Evolutionary conservation across 2,329 filamentous ascomycete species (phyloP).

Genomic region (Dichotomopilus funicola): DNA sequence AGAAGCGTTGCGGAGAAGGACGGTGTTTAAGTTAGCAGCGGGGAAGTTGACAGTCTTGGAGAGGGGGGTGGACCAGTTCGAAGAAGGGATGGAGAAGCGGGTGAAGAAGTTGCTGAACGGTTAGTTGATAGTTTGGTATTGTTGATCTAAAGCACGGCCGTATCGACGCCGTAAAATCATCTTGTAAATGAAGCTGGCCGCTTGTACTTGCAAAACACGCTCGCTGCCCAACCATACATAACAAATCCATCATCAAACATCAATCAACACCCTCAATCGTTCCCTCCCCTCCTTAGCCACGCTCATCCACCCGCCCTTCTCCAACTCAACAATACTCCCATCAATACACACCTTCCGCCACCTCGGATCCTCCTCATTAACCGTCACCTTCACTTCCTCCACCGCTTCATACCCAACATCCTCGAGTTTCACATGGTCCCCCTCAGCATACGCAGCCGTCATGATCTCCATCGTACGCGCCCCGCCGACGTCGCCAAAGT

Average conservation of each 20-base stretch:
- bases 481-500: constrained; percentile 63
- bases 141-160: no score
- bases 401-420: constrained; percentile 66
- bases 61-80: constrained; percentile 60
- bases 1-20: constrained; percentile 43
- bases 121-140: background rate
- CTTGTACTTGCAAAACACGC: background rate
- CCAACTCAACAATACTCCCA: constrained; percentile 74
- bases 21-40: constrained; percentile 54
- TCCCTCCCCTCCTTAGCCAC: constrained; percentile 45
- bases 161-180: no score
- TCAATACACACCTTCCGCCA: constrained; percentile 92
- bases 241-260: background rate
- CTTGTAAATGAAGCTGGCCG: background rate
- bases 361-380: constrained; percentile 58
- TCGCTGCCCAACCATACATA: background rate
- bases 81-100: constrained; percentile 54
- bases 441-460: constrained; percentile 54
- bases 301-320: constrained; percentile 60
- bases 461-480: constrained; percentile 71
- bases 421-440: constrained; percentile 48
- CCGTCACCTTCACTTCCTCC: constrained; percentile 58
- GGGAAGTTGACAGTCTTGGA: constrained; percentile 51
- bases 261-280: constrained; percentile 41
- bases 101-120: constrained; percentile 39